A percentile compares a stretch with the other conserved stretches of the same genome.
phyloP scores from a whole-genome alignment of 1,284 basidiomycete species.

The Coriolopsis trogii region DNA sequence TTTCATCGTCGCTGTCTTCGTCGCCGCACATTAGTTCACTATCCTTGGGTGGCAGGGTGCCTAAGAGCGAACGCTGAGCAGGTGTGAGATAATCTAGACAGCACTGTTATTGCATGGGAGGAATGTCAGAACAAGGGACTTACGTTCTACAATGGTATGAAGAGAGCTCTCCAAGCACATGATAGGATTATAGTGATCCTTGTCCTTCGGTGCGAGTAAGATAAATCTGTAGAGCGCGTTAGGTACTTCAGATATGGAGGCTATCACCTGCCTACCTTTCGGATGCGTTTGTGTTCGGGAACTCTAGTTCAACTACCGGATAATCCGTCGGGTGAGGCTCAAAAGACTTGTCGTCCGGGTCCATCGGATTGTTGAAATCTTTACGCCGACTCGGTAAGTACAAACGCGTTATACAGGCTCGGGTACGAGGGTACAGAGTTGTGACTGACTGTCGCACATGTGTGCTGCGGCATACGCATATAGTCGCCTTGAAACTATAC shows the following conservation, averaged over 20 bases:
- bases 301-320: constrained; percentile 69
- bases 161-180: constrained; percentile 70
- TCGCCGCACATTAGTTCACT: constrained; percentile 38
- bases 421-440: not conserved
- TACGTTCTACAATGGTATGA: constrained; percentile 70
- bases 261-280: constrained; percentile 67
- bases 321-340: constrained; percentile 58
- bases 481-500: no score
- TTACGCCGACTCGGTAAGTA: not conserved
- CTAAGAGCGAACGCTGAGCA: constrained; percentile 63
- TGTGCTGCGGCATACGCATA: no score
- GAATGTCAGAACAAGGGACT: constrained; percentile 23
- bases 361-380: constrained; percentile 69
- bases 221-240: no score
- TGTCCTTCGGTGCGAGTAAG: constrained; percentile 73
- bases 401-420: not conserved
- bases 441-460: no score
- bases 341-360: constrained; percentile 61
- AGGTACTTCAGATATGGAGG: no score
- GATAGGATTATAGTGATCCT: constrained; percentile 80
- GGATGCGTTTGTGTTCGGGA: constrained; percentile 64
- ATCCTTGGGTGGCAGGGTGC: constrained; percentile 59
- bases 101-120: not conserved
- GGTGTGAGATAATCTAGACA: constrained; percentile 65
- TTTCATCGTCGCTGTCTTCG: not conserved